A percentile compares a stretch with the other conserved stretches of the same genome.
Evolutionary conservation across 78 protist genomes (phyloP).

Genomic region (Emiliania huxleyi): DNA sequence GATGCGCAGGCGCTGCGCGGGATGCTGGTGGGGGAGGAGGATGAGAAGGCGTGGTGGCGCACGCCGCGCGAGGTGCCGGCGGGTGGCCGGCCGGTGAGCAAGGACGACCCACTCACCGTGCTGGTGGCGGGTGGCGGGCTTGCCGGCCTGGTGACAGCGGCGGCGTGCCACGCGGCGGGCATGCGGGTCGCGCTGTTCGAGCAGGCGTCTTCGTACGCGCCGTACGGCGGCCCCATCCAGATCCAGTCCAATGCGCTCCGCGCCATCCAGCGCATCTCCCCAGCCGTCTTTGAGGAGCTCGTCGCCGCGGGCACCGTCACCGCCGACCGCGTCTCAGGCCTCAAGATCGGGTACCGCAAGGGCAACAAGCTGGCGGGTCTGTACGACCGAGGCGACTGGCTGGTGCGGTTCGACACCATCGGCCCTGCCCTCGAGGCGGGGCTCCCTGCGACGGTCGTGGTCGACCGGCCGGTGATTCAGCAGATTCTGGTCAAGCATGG

Average conservation of each 20-base stretch:
- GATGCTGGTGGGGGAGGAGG: neutral
- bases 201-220: conserved; percentile 31
- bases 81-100: neutral
- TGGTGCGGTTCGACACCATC: conserved; percentile 20
- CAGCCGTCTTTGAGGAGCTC: neutral
- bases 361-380: conserved; percentile 27
- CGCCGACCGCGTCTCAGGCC: conserved; percentile 31
- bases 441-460: conserved; percentile 1
- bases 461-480: conserved; percentile 26
- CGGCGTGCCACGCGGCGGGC: conserved; percentile 21
- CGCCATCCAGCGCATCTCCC: neutral
- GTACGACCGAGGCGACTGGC: conserved; percentile 21
- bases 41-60: conserved; percentile 2
- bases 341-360: conserved; percentile 17
- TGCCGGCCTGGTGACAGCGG: conserved; percentile 9
- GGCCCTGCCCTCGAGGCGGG: conserved; percentile 29
- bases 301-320: neutral
- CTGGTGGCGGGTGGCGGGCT: conserved; percentile 21
- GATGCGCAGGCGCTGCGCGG: neutral
- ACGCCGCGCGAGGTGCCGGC: neutral
- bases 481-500: conserved; percentile 26
- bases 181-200: conserved; percentile 9
- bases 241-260: conserved; percentile 30
- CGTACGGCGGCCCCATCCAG: conserved; percentile 26
- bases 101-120: neutral